Conservation (phyloP, 2,329 filamentous ascomycete species). For the Arthrobotrys sphaeroides region DNA sequence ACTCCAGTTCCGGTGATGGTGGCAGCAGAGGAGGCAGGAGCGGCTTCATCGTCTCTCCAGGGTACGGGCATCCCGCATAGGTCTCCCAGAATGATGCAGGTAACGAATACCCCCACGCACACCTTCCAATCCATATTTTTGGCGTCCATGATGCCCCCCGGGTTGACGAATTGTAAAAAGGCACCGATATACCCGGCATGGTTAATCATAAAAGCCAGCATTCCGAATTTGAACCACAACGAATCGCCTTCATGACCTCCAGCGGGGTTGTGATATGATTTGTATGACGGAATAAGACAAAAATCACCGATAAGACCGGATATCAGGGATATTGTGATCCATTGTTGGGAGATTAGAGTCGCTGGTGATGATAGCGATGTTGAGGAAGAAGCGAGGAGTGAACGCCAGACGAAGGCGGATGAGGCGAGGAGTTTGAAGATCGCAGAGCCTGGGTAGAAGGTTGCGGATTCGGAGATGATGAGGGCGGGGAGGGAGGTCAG, state of each 20-base stretch:
- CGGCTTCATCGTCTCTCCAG: conserved; percentile 12
- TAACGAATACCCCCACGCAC: conserved; percentile 15
- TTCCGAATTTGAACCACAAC: conserved; percentile 52
- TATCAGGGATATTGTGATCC: conserved; percentile 28
- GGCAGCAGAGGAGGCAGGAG: no score
- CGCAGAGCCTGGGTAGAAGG: conserved; percentile 42
- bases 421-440: conserved; percentile 41
- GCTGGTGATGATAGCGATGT: background rate
- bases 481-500: conserved; percentile 32
- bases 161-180: conserved; percentile 32
- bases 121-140: conserved; percentile 28
- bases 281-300: conserved; percentile 44
- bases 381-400: background rate
- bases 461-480: conserved; percentile 28
- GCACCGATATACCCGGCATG: conserved; percentile 49
- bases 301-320: conserved; percentile 46
- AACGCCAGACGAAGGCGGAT: conserved; percentile 45
- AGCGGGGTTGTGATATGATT: conserved; percentile 28
- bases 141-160: conserved; percentile 6
- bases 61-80: conserved; percentile 42
- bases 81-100: conserved; percentile 30
- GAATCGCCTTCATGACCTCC: conserved; percentile 52
- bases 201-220: conserved; percentile 53
- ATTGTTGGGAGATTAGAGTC: conserved; percentile 7
- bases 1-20: conserved; percentile 2